Percentiles rank a stretch among this genome's conserved stretches.
phyloP scores from a whole-genome alignment of 2,329 filamentous ascomycete species.

The Penicillium brasilianum region DNA sequence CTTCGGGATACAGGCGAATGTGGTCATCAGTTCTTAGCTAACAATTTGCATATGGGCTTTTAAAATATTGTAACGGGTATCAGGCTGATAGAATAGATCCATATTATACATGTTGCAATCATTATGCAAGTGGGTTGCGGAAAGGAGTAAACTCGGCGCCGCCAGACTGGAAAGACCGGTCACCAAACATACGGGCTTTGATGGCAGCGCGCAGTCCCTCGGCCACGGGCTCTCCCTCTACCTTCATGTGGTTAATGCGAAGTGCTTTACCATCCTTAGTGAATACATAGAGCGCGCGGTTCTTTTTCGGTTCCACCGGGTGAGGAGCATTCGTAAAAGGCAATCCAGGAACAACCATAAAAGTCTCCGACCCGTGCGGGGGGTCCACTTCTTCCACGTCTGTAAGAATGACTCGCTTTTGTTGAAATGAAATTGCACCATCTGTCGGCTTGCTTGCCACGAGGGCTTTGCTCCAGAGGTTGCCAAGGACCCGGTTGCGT shows the following conservation, averaged over 20 bases:
- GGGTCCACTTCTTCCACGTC: constrained; percentile 41
- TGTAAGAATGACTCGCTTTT: constrained; percentile 46
- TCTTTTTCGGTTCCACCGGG: constrained; percentile 33
- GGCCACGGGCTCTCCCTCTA: constrained; percentile 45
- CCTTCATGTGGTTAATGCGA: constrained; percentile 46
- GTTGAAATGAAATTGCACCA: constrained; percentile 28
- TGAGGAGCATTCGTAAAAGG: constrained; percentile 41
- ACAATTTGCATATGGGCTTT: background rate
- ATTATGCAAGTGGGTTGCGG: constrained; percentile 41
- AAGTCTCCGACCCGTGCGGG: constrained; percentile 31
- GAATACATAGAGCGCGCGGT: constrained; percentile 43
- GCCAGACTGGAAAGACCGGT: constrained; percentile 34
- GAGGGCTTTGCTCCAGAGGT: constrained; percentile 65
- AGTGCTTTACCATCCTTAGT: constrained; percentile 44
- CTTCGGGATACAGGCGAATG: background rate
- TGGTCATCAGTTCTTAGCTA: background rate
- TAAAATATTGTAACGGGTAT: constrained; percentile 19
- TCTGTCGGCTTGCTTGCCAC: constrained; percentile 28
- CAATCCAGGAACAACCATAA: constrained; percentile 42
- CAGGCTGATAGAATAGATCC: constrained; percentile 22
- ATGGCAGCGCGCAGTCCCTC: constrained; percentile 44
- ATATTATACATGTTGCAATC: constrained; percentile 22
- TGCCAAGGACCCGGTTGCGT: constrained; percentile 65
- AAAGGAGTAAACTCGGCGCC: constrained; percentile 38
- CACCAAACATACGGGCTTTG: constrained; percentile 47